A percentile compares a stretch with the other conserved stretches of the same genome.
phyloP scores from a whole-genome alignment of 257 asterid genomes.

The Avicennia marina region DNA sequence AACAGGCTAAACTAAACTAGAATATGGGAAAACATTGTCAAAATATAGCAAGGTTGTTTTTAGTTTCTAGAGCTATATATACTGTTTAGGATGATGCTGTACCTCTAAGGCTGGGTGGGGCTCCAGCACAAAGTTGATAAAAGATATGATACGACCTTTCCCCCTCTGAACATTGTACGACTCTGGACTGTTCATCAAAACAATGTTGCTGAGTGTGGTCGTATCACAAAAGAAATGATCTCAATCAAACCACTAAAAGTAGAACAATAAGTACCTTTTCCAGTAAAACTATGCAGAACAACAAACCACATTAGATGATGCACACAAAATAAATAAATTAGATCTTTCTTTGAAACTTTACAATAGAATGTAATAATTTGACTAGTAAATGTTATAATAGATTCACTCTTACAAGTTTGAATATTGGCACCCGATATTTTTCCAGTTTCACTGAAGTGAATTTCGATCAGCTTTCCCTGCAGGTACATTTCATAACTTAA shows the following conservation, averaged over 20 bases:
- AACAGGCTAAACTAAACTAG: not conserved
- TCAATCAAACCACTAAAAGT: constrained; percentile 14
- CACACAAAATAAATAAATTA: constrained; percentile 25
- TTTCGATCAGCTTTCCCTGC: constrained; percentile 98
- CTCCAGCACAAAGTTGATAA: constrained; percentile 97
- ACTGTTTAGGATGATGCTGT: constrained; percentile 12
- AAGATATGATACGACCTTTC: constrained; percentile 99
- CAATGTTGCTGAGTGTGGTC: constrained; percentile 21
- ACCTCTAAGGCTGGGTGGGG: constrained; percentile 89
- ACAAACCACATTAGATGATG: constrained; percentile 23
- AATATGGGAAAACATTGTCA: not conserved
- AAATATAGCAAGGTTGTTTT: not conserved
- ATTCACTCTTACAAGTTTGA: constrained; percentile 78
- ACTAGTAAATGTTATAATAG: constrained; percentile 21
- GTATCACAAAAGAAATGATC: constrained; percentile 15
- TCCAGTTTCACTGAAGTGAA: constrained; percentile 98
- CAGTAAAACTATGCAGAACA: constrained; percentile 66
- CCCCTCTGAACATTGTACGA: constrained; percentile 88
- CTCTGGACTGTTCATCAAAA: constrained; percentile 80
- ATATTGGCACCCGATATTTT: constrained; percentile 95
- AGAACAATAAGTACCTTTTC: constrained; percentile 72
- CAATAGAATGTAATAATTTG: constrained; percentile 12
- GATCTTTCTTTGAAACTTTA: constrained; percentile 23
- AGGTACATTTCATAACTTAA: constrained; percentile 20
- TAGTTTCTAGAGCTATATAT: constrained; percentile 7